These are phyloP conservation scores for Sextonia rubra DNA, from an alignment of 164 flowering plant genomes.

Conservation along the genomic window DNA sequence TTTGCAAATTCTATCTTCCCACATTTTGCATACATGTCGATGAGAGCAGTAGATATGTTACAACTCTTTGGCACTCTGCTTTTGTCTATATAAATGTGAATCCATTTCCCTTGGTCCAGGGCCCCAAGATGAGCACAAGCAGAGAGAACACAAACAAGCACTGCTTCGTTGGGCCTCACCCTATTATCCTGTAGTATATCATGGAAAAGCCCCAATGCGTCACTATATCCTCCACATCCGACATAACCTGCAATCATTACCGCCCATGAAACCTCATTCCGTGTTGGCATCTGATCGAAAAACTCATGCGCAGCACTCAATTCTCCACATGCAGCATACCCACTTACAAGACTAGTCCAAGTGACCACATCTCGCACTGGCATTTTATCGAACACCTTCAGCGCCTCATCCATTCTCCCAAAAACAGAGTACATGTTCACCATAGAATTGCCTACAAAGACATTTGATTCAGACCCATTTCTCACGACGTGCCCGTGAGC, in stretches of 20 bases:
- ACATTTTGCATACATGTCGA: slow-evolving; percentile 35
- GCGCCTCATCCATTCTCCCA: slow-evolving; percentile 28
- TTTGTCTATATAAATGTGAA: slow-evolving; percentile 35
- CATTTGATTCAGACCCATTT: slow-evolving; percentile 28
- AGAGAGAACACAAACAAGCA: slow-evolving; percentile 48
- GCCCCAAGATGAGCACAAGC: slow-evolving; percentile 63
- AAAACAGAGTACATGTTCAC: slow-evolving; percentile 36
- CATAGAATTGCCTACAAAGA: slow-evolving; percentile 46
- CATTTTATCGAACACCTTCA: slow-evolving; percentile 45
- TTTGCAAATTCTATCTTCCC: slow-evolving; percentile 22
- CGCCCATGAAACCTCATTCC: slow-evolving; percentile 50
- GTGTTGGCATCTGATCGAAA: slow-evolving; percentile 37
- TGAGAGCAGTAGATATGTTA: slow-evolving; percentile 43
- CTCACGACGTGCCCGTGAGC: slow-evolving; percentile 39
- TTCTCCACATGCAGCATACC: slow-evolving; percentile 39
- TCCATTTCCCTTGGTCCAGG: slow-evolving; percentile 49
- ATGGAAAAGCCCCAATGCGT: slow-evolving; percentile 38
- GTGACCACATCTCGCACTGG: slow-evolving; percentile 37
- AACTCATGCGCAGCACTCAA: slow-evolving; percentile 28
- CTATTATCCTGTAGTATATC: slow-evolving; percentile 26
- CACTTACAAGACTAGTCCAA: slow-evolving; percentile 52
- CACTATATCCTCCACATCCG: slow-evolving; percentile 26
- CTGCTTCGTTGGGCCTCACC: slow-evolving; percentile 49
- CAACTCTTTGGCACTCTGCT: slow-evolving; percentile 20
- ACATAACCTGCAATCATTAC: slow-evolving; percentile 51